These are phyloP conservation scores for Penicillium coffeae DNA, from an alignment of 495 filamentous ascomycete genomes.

Conservation along the genomic window DNA sequence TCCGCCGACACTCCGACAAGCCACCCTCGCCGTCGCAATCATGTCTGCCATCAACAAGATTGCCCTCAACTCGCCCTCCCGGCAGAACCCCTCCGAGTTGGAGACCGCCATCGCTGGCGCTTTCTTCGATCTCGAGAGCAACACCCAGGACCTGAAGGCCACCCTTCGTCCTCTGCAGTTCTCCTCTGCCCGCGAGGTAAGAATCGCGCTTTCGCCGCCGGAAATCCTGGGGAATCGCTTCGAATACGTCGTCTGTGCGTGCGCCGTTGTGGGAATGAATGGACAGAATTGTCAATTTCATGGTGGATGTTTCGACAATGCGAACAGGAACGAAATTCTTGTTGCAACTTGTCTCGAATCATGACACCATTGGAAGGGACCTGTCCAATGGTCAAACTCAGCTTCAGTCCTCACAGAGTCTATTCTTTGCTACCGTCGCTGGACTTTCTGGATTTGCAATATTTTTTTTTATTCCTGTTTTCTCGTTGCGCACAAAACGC, in stretches of 20 bases:
- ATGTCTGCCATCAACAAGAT: constrained; percentile 93
- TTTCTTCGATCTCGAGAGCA: constrained; percentile 96
- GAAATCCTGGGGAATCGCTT: constrained; percentile 11
- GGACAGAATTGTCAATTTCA: constrained; percentile 10
- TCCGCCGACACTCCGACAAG: constrained; percentile 35
- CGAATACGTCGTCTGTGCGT: constrained; percentile 13
- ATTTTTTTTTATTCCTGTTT: constrained; percentile 3
- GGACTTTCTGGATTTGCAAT: not conserved
- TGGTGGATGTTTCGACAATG: not conserved
- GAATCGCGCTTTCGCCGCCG: constrained; percentile 37
- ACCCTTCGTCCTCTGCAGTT: constrained; percentile 95
- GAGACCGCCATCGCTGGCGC: constrained; percentile 91
- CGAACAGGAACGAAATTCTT: not conserved
- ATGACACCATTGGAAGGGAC: not conserved
- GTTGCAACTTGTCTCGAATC: not conserved
- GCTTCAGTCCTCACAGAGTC: not conserved
- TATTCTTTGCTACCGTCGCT: not conserved
- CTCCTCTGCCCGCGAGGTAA: constrained; percentile 95
- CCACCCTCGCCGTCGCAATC: constrained; percentile 40
- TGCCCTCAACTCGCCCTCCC: constrained; percentile 89
- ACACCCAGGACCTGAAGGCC: constrained; percentile 91
- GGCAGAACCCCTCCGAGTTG: constrained; percentile 88
- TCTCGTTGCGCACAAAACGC: constrained; percentile 4
- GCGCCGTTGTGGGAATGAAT: constrained; percentile 9
- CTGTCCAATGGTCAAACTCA: not conserved